These are phyloP conservation scores for Citrus medica DNA, from an alignment of 345 rosid genomes.

Conservation along the genomic window DNA sequence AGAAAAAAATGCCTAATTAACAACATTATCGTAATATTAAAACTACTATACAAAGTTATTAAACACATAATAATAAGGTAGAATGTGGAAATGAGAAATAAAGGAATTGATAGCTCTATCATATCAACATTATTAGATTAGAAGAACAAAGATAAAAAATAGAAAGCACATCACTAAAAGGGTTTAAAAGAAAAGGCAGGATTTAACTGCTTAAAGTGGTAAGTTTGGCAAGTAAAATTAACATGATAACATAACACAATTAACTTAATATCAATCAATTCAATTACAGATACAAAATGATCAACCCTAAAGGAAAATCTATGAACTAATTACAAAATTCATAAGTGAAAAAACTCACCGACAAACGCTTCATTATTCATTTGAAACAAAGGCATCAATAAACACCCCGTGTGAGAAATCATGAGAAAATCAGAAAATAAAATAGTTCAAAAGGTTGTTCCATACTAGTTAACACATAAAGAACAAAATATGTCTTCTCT, in stretches of 20 bases:
- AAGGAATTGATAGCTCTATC: not conserved
- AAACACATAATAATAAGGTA: not conserved
- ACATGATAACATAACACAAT: not conserved
- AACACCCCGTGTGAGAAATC: not conserved
- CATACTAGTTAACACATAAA: not conserved
- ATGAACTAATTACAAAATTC: not conserved
- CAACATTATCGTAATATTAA: not conserved
- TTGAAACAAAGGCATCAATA: not conserved
- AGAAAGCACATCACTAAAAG: not conserved
- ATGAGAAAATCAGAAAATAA: not conserved
- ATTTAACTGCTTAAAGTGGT: not conserved
- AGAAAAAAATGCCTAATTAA: not conserved
- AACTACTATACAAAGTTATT: not conserved
- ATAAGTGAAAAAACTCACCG: not conserved
- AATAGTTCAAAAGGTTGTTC: not conserved
- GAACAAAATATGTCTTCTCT: not conserved
- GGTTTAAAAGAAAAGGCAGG: not conserved
- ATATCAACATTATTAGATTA: not conserved
- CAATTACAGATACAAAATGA: not conserved
- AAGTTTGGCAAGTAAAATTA: not conserved
- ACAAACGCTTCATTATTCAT: not conserved
- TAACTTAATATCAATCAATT: not conserved
- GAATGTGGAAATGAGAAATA: not conserved
- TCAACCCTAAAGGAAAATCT: not conserved
- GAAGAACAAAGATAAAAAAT: not conserved